These are phyloP conservation scores for Plasmodium reichenowi DNA, from an alignment of 169 alveolate genomes.

Conservation along the genomic window DNA sequence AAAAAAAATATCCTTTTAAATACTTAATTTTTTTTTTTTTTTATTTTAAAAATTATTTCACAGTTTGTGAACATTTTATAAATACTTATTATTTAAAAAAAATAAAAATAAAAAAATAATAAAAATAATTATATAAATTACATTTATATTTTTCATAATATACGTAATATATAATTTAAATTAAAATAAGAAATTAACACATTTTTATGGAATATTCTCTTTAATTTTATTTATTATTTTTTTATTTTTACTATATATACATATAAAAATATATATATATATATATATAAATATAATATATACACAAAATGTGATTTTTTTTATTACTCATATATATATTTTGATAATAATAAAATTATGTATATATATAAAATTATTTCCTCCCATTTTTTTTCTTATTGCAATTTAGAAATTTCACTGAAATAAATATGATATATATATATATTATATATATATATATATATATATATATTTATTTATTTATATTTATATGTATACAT, in stretches of 20 bases:
- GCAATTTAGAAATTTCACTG: background rate
- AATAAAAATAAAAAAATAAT: background rate
- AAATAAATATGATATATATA: no score
- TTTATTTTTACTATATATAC: background rate
- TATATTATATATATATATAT: no score
- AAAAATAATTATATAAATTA: background rate
- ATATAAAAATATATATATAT: background rate
- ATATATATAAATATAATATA: background rate
- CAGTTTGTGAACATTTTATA: constrained; percentile 47
- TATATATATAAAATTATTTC: constrained; percentile 8
- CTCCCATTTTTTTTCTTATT: constrained; percentile 6
- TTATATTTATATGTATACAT: no score
- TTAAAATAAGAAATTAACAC: constrained; percentile 32
- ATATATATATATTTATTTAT: no score
- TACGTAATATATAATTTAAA: constrained; percentile 11
- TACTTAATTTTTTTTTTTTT: constrained; percentile 11
- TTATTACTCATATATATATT: constrained; percentile 10
- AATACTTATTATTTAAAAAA: constrained; percentile 19
- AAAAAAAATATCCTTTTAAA: constrained; percentile 19
- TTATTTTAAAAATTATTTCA: constrained; percentile 9
- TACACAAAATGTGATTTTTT: background rate
- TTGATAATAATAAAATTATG: constrained; percentile 8
- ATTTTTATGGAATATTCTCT: constrained; percentile 15
- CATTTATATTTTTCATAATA: background rate
- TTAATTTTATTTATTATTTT: background rate